phyloP scores from a whole-genome alignment of 2,329 filamentous ascomycete genomes.

The Thielaviopsis punctulata region DNA sequence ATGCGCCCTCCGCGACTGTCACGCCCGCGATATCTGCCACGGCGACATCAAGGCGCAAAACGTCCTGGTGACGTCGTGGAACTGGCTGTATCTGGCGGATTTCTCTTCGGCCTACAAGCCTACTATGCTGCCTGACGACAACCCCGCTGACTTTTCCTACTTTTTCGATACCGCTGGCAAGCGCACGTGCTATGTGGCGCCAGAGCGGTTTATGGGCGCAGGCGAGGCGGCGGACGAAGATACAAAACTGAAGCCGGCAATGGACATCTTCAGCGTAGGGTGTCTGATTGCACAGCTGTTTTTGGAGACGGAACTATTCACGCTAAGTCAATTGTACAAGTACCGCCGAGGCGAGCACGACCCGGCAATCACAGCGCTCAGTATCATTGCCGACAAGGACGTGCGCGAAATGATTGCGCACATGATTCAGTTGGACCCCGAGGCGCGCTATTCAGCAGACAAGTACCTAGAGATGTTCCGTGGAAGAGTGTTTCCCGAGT shows the following conservation, averaged over 20 bases:
- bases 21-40: slow-evolving; percentile 76
- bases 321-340: slow-evolving; percentile 86
- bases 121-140: slow-evolving; percentile 83
- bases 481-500: slow-evolving; percentile 79
- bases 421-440: slow-evolving; percentile 91
- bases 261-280: slow-evolving; percentile 95
- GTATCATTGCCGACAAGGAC: slow-evolving; percentile 73
- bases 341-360: slow-evolving; percentile 89
- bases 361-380: slow-evolving; percentile 61
- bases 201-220: slow-evolving; percentile 70
- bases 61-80: slow-evolving; percentile 92
- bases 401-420: slow-evolving; percentile 78
- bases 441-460: slow-evolving; percentile 80
- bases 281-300: slow-evolving; percentile 96
- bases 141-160: slow-evolving; percentile 92
- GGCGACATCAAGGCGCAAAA: slow-evolving; percentile 99
- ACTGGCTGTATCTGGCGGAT: slow-evolving; percentile 96
- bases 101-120: slow-evolving; percentile 95
- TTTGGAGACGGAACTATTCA: slow-evolving; percentile 90
- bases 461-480: slow-evolving; percentile 90
- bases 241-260: slow-evolving; percentile 63
- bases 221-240: slow-evolving; percentile 46
- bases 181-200: slow-evolving; percentile 85
- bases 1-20: slow-evolving; percentile 81
- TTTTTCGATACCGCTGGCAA: slow-evolving; percentile 90